These are phyloP conservation scores for Lachnellula subtilissima DNA, from an alignment of 2,329 filamentous ascomycete genomes.

Conservation along the genomic window DNA sequence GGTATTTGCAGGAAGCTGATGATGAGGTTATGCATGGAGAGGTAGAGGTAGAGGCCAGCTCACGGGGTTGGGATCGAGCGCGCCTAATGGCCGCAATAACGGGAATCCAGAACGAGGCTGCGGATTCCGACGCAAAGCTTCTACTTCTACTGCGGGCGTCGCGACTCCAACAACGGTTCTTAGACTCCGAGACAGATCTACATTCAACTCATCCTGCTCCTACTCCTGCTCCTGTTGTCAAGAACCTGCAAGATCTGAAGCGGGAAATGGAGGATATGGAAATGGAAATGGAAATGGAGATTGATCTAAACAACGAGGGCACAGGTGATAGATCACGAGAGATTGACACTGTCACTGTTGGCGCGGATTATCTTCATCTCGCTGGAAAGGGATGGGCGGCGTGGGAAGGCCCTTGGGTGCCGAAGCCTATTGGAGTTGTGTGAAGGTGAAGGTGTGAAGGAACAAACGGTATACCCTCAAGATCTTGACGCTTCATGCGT, in stretches of 20 bases:
- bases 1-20: slow-evolving; percentile 22
- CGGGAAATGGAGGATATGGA: slow-evolving; percentile 22
- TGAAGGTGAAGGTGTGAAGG: slow-evolving; percentile 26
- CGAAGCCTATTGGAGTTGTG: slow-evolving; percentile 53
- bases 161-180: slow-evolving; percentile 40
- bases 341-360: neutral
- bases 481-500: too few species aligned
- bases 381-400: slow-evolving; percentile 41
- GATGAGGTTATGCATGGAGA: slow-evolving; percentile 9
- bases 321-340: slow-evolving; percentile 1
- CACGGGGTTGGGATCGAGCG: slow-evolving; percentile 17
- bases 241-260: slow-evolving; percentile 16
- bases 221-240: neutral
- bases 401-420: slow-evolving; percentile 50
- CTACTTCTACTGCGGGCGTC: slow-evolving; percentile 24
- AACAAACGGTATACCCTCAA: too few species aligned
- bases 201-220: too few species aligned
- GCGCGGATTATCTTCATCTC: slow-evolving; percentile 1
- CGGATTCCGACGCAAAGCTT: slow-evolving; percentile 11
- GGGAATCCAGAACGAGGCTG: slow-evolving; percentile 15
- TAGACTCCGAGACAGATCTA: slow-evolving; percentile 11
- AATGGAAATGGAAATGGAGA: slow-evolving; percentile 16
- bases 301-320: slow-evolving; percentile 4
- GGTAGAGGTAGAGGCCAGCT: slow-evolving; percentile 9
- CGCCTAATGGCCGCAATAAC: slow-evolving; percentile 20